Evolutionary conservation across 1,284 basidiomycete genomes (phyloP), one percentile per base, ranked within the genome.

Genomic region (Rhodotorula sp.): DNA sequence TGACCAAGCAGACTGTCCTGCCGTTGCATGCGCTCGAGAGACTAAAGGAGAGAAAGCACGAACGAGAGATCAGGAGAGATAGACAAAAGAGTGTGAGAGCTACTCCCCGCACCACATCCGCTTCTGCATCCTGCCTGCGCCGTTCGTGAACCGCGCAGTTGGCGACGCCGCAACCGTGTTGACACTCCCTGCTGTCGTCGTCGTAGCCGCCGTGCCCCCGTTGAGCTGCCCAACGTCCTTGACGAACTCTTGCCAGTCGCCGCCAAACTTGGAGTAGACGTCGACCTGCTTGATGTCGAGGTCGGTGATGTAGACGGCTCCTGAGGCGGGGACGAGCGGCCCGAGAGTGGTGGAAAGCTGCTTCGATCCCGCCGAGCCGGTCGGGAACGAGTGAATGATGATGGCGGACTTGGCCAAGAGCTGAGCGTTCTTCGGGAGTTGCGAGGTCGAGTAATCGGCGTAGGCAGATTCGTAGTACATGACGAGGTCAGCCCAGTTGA

Each of bases 321-420:
- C 62, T 26, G 37, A 59, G 28, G 20, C 24, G 40, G 50, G 50
- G 1, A 61, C 37, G 28, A 69, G 22, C n/a, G 55, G 48, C 8
- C 13, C 24, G 4, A 65, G n/a, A 6, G 59, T 40, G 3, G 20
- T 2, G 10, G 34, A 4, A 51, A 68, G 63, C 6, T 40, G 18
- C 30, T 20, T 3, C n/a, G 56, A 30, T 18, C 44, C 47, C 7
- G 57, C n/a, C 20, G 26, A 18, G 24, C 54, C 34, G 30, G 24
- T 24, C 11, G 59, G 53, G 54, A 64, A 61, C 28, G 50, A 31
- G 55, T 68, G 67, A 20, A 64, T 46, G 62, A 68, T 65, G 59
- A 68, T 57, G 55, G 55, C 51, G 11, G 55, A 54, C 51, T 58
- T 44, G 24, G 37, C 28, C 18, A 59, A 24, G n/a, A 58, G 56